phyloP scores from a whole-genome alignment of 2,329 filamentous ascomycete species.

The Penicillium sp. region DNA sequence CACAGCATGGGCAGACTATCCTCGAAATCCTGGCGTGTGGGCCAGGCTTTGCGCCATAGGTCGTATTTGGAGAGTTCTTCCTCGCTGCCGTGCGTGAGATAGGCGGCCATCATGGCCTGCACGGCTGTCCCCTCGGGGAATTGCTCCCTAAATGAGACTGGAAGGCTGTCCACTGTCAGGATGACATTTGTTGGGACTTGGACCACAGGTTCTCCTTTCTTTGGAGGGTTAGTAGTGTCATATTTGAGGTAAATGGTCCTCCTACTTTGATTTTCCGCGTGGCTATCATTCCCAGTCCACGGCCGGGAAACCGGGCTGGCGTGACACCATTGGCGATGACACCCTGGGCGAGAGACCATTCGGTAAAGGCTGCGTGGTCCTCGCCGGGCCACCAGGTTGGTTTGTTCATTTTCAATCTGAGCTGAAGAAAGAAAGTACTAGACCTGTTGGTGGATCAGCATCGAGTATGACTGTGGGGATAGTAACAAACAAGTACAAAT shows the following conservation, averaged over 20 bases:
- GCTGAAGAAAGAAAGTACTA: background rate
- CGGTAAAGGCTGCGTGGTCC: conserved; percentile 52
- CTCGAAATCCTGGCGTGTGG: conserved; percentile 56
- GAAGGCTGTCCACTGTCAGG: conserved; percentile 59
- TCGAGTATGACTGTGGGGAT: background rate
- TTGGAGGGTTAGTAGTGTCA: background rate
- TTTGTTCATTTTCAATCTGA: conserved; percentile 17
- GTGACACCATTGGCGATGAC: conserved; percentile 63
- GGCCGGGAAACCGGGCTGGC: conserved; percentile 62
- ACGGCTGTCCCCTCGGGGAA: conserved; percentile 55
- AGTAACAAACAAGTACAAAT: background rate
- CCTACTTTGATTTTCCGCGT: conserved; percentile 60
- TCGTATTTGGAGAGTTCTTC: conserved; percentile 47
- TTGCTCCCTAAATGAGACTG: conserved; percentile 48
- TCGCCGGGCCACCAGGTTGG: conserved; percentile 32
- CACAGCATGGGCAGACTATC: conserved; percentile 55
- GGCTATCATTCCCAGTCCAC: conserved; percentile 74
- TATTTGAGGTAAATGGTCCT: conserved; percentile 12
- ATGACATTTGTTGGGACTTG: conserved; percentile 60
- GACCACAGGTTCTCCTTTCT: conserved; percentile 59
- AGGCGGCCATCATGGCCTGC: conserved; percentile 68
- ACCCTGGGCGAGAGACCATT: conserved; percentile 63
- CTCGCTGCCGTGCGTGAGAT: conserved; percentile 51
- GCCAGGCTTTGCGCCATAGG: conserved; percentile 64
- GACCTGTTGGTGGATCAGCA: conserved; percentile 1